Evolutionary conservation across 2,329 filamentous ascomycete genomes (phyloP).

Genomic region (Cladosporium cucumerinum): DNA sequence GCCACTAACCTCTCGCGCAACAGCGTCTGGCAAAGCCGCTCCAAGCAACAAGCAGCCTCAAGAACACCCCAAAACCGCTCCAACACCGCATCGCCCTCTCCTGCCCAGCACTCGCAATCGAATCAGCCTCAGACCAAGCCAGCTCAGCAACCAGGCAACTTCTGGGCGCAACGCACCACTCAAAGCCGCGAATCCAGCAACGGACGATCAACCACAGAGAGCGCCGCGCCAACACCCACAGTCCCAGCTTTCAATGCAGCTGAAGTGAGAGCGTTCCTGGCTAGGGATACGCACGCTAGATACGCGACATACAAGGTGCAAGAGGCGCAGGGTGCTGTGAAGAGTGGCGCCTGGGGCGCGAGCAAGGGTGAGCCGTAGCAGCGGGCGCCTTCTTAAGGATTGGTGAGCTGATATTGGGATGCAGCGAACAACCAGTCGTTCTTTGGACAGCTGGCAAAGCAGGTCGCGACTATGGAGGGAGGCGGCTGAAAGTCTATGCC

Average conservation of each 20-base stretch:
- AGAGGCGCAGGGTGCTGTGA: conserved; percentile 16
- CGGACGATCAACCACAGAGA: conserved; percentile 18
- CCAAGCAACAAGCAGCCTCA: conserved; percentile 21
- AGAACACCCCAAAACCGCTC: conserved; percentile 33
- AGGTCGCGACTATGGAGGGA: conserved; percentile 39
- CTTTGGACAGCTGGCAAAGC: conserved; percentile 46
- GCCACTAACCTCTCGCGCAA: neutral
- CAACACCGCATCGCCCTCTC: conserved; percentile 25
- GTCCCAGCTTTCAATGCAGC: conserved; percentile 41
- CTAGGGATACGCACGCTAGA: conserved; percentile 34
- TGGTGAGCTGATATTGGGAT: neutral
- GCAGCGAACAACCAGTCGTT: conserved; percentile 37
- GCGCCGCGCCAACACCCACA: neutral
- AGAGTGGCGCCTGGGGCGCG: conserved; percentile 40
- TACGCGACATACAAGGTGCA: conserved; percentile 27
- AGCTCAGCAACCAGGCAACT: conserved; percentile 23
- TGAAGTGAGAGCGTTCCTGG: conserved; percentile 43
- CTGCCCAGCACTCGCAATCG: neutral
- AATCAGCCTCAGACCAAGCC: conserved; percentile 18
- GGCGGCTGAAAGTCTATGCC: conserved; percentile 23
- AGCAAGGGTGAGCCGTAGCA: conserved; percentile 32
- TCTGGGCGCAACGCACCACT: conserved; percentile 25
- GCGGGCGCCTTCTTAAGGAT: neutral
- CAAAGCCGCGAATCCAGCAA: conserved; percentile 19
- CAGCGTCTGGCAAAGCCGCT: conserved; percentile 12